Base-by-base conservation (phyloP, 805 yeast species). In the Vanderwaltozyma polyspora region DNA sequence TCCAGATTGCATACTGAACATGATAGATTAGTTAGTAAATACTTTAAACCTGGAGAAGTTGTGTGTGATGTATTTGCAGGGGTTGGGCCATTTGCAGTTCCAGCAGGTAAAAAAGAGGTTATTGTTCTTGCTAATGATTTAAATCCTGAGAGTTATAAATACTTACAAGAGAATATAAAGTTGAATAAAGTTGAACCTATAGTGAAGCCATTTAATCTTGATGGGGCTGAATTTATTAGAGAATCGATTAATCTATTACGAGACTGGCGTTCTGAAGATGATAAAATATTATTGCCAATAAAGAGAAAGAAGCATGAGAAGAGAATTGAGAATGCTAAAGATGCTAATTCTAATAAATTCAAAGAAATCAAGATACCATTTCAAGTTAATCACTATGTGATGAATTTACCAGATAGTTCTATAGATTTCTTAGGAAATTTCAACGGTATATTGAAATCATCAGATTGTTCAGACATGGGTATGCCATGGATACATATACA, bases 1-100 rank as follows among this genome's bases (percentile, higher is more conserved):
- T 84, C 96, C 12, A 71, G 98, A 45, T 66, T 91, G 33, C 89
- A 86, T 45, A 83, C 95, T 1, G 99, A 91, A 50, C 99, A 91
- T 57, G 89, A 76, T 31, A 66, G 97, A 39, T 60, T 91, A 28
- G 79, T 91, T 3, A 53, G 60, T 1, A 51, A 60, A 25, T 66
- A 64, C 38, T 79, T 82, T 47, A 47, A 70, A 28, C 65, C 72
- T 4, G 79, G 80, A 8, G 80, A 79, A 39, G 81, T 85, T 6
- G 81, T 93, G 0, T 84, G 85, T 48, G 99, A 91, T 62, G 96
- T 86, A 0, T 83, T 93, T 74, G 97, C 95, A 1, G 99, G 99
- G 31, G 97, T 91, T 2, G 99, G 99, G 0, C 99, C 99, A 4
- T 91, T 93, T 63, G 89, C 94, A 2, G 74, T 91, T 1, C 99